Evolutionary conservation across 2,329 filamentous ascomycete genomes (phyloP), one percentile per base, ranked within the genome.

Genomic region (Xylaria digitata): DNA sequence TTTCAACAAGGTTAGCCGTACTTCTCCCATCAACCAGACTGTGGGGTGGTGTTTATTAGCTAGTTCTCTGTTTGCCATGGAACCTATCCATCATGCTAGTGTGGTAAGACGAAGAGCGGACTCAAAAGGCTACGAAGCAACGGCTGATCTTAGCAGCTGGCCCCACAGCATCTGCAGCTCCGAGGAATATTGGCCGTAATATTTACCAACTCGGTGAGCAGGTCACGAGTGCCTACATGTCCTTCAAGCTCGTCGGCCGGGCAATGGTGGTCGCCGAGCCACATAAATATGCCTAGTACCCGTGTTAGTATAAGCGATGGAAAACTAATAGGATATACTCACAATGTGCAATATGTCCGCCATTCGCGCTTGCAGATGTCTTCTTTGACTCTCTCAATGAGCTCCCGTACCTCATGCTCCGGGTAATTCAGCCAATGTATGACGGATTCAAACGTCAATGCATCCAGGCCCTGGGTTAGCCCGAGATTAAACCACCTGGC

Each of bases 401-500:
- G 82, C 17, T 84, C 83, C 96, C 89, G 67, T 92, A 83, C n/a
- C 85, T 83, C 52, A 82, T 76, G 49, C 84, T 82, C 87, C 88
- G 92, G 37, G 81, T 79, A 59, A 87, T 86, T 56, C 45, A 71
- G 30, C 48, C 89, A 83, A 65, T 89, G 86, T 50, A 87, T 90
- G 75, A 97, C 85, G 7, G 94, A 91, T 42, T 86, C 91, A 74
- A 96, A 79, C 70, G 90, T 90, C 73, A 96, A 82, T 13, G 90
- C 89, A 72, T 93, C 87, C 56, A 96, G 80, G 30, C 91, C 91
- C 75, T 92, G 88, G 11, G 86, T 89, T 72, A 97, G 83, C 45
- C 89, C 90, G 26, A 95, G 82, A 75, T 95, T 94, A 80, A 96
- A 97, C 92, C 92, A 97, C 65, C 89, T 85, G 34, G 92, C 93